Conservation (phyloP, 129 eudicot genomes). For the Flaveria ramosissima region DNA sequence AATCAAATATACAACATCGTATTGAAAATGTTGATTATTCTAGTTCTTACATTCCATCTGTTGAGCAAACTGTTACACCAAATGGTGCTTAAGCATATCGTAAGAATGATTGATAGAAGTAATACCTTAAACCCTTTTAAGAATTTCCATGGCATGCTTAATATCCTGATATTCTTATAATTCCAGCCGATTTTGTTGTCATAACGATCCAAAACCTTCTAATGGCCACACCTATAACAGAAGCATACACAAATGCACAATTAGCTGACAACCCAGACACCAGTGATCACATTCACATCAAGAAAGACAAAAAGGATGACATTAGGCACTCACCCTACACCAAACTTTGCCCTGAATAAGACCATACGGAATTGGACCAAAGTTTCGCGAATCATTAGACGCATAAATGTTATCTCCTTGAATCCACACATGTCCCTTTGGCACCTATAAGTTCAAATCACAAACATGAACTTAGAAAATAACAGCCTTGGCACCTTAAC, state of each 20-base stretch:
- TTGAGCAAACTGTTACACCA: slow-evolving; percentile 5
- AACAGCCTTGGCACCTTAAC: not conserved
- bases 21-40: slow-evolving; percentile 11
- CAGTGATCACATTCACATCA: slow-evolving; percentile 6
- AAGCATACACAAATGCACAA: slow-evolving; percentile 28
- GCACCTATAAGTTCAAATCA: slow-evolving; percentile 62
- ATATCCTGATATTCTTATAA: slow-evolving; percentile 1
- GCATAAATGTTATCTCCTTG: slow-evolving; percentile 92
- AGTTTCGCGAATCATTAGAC: slow-evolving; percentile 75
- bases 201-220: slow-evolving; percentile 61
- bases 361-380: slow-evolving; percentile 86
- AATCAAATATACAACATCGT: slow-evolving; percentile 23
- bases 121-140: slow-evolving; percentile 9
- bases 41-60: slow-evolving; percentile 17
- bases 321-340: slow-evolving; percentile 54
- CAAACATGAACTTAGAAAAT: not conserved
- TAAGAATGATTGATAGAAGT: slow-evolving; percentile 12
- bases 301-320: slow-evolving; percentile 22
- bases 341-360: slow-evolving; percentile 77
- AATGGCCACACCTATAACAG: slow-evolving; percentile 80
- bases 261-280: not conserved
- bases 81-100: slow-evolving; percentile 4
- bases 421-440: slow-evolving; percentile 96
- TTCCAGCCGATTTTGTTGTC: slow-evolving; percentile 10
- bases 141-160: slow-evolving; percentile 5